phyloP scores from a whole-genome alignment of 306 rosid species.

The Pterocarpus santalinus region DNA sequence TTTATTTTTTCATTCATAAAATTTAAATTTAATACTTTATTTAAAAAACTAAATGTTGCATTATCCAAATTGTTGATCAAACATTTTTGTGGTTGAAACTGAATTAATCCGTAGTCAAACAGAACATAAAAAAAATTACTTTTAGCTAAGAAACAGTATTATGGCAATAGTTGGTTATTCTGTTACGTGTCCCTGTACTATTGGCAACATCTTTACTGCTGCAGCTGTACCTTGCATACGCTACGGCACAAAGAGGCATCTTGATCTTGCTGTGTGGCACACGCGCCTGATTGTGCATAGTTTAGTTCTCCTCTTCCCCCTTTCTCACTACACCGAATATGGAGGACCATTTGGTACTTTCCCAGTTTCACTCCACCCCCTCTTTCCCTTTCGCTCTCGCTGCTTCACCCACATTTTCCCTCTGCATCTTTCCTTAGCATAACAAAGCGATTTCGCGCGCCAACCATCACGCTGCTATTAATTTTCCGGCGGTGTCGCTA shows the following conservation, averaged over 20 bases:
- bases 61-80: no score
- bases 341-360: slow-evolving; percentile 62
- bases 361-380: slow-evolving; percentile 40
- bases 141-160: no score
- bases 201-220: slow-evolving; percentile 13
- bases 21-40: no score
- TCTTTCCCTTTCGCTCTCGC: neutral
- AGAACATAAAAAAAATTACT: no score
- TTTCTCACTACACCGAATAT: neutral
- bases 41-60: no score
- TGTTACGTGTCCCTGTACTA: neutral
- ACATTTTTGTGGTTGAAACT: no score
- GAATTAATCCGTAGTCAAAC: no score
- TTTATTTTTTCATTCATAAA: no score
- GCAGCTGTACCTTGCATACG: neutral
- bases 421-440: slow-evolving; percentile 34
- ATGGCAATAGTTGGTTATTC: no score
- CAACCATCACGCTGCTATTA: slow-evolving; percentile 49
- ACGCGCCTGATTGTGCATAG: slow-evolving; percentile 31
- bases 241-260: slow-evolving; percentile 27
- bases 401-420: slow-evolving; percentile 31
- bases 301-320: slow-evolving; percentile 5
- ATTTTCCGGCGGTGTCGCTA: slow-evolving; percentile 47
- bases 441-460: slow-evolving; percentile 39
- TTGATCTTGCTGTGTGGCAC: neutral